These are phyloP conservation scores for Blastobotrys raffinosifermentans DNA, from an alignment of 1,139 yeast genomes.

Conservation along the genomic window DNA sequence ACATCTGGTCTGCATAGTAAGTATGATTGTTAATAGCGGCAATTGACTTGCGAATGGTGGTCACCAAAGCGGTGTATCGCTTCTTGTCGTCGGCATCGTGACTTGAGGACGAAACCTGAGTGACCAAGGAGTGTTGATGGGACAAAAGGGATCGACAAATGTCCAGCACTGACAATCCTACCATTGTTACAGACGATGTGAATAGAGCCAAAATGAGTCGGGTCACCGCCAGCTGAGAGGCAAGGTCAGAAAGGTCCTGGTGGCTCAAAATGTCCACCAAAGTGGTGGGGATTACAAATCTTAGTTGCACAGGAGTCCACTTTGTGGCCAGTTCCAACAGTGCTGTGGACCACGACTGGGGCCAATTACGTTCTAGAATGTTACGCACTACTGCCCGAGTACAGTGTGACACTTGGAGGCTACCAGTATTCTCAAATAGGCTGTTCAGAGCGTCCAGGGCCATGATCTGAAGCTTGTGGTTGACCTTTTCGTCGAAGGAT, in stretches of 20 bases:
- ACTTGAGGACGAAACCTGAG: no score
- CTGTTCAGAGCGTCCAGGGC: conserved; percentile 30
- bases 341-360: conserved; percentile 47
- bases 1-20: conserved; percentile 71
- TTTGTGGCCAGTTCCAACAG: conserved; percentile 58
- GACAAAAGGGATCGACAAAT: conserved; percentile 57
- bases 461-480: conserved; percentile 14
- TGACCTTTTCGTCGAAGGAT: conserved; percentile 5
- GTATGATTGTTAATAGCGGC: conserved; percentile 63
- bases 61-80: conserved; percentile 17
- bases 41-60: conserved; percentile 38
- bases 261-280: conserved; percentile 33
- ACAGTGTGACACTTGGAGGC: conserved; percentile 33
- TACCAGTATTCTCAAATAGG: conserved; percentile 37
- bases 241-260: conserved; percentile 29
- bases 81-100: conserved; percentile 5
- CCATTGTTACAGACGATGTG: conserved; percentile 75
- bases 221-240: conserved; percentile 46
- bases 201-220: conserved; percentile 58
- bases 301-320: conserved; percentile 83
- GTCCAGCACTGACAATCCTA: conserved; percentile 87
- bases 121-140: conserved; percentile 48
- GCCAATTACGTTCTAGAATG: conserved; percentile 22
- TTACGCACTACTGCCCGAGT: conserved; percentile 33
- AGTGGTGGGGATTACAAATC: conserved; percentile 59